phyloP scores from a whole-genome alignment of 1,139 yeast species.

The Yamadazyma sp. region DNA sequence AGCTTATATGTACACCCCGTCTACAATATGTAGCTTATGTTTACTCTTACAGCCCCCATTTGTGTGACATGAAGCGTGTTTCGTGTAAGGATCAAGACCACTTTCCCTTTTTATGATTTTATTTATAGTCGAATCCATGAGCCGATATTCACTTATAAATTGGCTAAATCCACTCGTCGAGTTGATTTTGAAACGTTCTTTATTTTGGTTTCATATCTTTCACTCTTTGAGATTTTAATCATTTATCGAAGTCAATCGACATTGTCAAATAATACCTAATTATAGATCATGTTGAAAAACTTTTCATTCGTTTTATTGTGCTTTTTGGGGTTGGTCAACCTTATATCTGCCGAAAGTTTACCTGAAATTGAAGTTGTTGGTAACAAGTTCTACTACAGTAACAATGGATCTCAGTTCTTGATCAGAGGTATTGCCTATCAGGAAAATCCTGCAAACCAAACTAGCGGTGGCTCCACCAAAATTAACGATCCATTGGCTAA shows the following conservation, averaged over 20 bases:
- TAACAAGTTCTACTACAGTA: constrained; percentile 44
- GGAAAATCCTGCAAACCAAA: constrained; percentile 37
- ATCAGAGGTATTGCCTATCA: constrained; percentile 51
- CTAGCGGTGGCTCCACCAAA: constrained; percentile 32
- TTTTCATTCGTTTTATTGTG: constrained; percentile 10
- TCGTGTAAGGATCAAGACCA: constrained; percentile 4
- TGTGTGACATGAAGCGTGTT: constrained; percentile 4
- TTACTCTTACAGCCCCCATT: constrained; percentile 10
- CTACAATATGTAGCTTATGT: not conserved
- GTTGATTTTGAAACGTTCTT: not conserved
- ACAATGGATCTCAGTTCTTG: constrained; percentile 47
- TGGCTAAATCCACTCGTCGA: not conserved
- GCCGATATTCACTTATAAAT: not conserved
- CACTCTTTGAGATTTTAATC: too few relatives aligned
- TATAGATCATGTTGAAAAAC: constrained; percentile 3
- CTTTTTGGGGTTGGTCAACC: constrained; percentile 8
- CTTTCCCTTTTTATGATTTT: not conserved
- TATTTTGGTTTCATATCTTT: not conserved
- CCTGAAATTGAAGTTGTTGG: constrained; percentile 47
- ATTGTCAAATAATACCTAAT: too few relatives aligned
- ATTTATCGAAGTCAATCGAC: too few relatives aligned
- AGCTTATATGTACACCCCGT: not conserved
- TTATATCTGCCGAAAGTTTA: constrained; percentile 8
- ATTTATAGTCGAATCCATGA: not conserved
- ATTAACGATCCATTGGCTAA: constrained; percentile 77